These are phyloP conservation scores for Collybiopsis luxurians DNA, from an alignment of 768 basidiomycete species.

Conservation along the genomic window DNA sequence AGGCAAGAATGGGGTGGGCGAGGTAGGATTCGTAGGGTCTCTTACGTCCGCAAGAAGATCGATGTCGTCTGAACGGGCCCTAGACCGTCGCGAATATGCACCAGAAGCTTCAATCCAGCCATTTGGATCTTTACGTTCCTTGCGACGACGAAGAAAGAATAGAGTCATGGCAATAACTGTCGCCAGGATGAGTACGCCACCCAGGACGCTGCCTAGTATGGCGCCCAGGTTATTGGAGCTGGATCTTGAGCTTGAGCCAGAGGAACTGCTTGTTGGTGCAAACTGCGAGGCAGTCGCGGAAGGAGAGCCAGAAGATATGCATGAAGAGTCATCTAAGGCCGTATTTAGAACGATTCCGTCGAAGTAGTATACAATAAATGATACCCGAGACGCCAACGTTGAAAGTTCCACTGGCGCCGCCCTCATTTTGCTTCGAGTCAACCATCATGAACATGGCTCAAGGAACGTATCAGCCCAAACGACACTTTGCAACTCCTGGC, in stretches of 20 bases:
- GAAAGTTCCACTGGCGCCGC: conserved; percentile 58
- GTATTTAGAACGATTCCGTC: conserved; percentile 10
- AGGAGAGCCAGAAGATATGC: conserved; percentile 16
- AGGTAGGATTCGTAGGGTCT: neutral
- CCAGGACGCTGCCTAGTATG: conserved; percentile 49
- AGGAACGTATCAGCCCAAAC: too few relatives aligned
- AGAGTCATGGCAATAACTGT: conserved; percentile 47
- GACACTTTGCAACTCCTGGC: too few relatives aligned
- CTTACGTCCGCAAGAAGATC: conserved; percentile 25
- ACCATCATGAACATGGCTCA: conserved; percentile 55
- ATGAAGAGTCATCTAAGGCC: conserved; percentile 13
- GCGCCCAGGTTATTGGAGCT: conserved; percentile 37
- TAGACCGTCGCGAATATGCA: conserved; percentile 22
- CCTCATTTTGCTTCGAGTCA: conserved; percentile 47
- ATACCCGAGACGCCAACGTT: conserved; percentile 47
- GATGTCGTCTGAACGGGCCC: conserved; percentile 22
- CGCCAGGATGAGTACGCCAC: conserved; percentile 52
- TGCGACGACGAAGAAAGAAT: conserved; percentile 42
- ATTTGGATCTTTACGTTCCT: conserved; percentile 23
- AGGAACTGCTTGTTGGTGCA: conserved; percentile 15
- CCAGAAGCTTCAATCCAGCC: conserved; percentile 10
- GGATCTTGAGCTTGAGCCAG: conserved; percentile 18
- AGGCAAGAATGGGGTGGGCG: neutral
- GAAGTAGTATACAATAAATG: conserved; percentile 41
- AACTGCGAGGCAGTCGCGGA: conserved; percentile 15